Evolutionary conservation across 73 alveolate genomes (phyloP).

Genomic region (Tetrahymena borealis): DNA sequence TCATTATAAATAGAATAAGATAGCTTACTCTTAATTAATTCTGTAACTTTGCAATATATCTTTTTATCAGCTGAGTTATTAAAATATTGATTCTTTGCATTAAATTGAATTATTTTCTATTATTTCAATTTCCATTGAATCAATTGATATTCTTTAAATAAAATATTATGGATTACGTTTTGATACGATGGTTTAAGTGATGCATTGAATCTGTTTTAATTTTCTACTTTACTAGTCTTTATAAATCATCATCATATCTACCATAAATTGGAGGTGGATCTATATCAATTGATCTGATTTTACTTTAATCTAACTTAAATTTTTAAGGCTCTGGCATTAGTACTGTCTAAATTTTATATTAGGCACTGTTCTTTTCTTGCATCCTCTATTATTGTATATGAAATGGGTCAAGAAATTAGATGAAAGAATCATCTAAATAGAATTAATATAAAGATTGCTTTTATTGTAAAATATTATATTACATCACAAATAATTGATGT

Average conservation of each 20-base stretch:
- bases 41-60: too few relatives aligned
- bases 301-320: constrained; percentile 10
- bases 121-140: not conserved
- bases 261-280: constrained; percentile 38
- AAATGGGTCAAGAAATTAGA: too few relatives aligned
- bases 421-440: too few relatives aligned
- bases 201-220: constrained; percentile 31
- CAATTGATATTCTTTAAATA: too few relatives aligned
- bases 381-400: constrained; percentile 11
- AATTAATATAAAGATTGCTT: too few relatives aligned
- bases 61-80: too few relatives aligned
- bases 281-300: constrained; percentile 34
- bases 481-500: constrained; percentile 37
- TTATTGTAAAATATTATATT: too few relatives aligned
- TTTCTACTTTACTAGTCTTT: constrained; percentile 10
- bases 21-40: too few relatives aligned
- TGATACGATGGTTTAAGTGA: constrained; percentile 23
- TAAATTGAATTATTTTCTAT: too few relatives aligned
- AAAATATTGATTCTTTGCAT: too few relatives aligned
- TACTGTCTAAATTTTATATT: not conserved
- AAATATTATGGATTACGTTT: not conserved
- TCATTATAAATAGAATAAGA: too few relatives aligned
- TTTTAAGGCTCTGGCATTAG: constrained; percentile 38
- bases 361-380: constrained; percentile 12
- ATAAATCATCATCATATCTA: constrained; percentile 26